phyloP scores from a whole-genome alignment of 2,329 filamentous ascomycete genomes.

The Tolypocladium inflatum region DNA sequence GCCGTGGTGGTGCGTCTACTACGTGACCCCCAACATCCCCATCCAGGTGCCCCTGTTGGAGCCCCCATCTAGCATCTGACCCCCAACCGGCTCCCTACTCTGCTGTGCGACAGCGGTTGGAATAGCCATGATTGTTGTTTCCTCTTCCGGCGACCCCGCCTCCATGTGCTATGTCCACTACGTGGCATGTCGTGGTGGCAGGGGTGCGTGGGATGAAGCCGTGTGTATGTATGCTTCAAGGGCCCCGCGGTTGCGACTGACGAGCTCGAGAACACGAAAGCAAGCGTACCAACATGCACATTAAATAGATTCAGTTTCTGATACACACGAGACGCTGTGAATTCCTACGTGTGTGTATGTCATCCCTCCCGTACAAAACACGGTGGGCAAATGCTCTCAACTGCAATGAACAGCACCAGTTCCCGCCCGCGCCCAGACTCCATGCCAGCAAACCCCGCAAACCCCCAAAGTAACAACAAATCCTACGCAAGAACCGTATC shows the following conservation, averaged over 20 bases:
- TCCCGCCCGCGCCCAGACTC: neutral
- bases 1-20: neutral
- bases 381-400: neutral
- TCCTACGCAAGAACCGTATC: too few relatives aligned
- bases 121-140: neutral
- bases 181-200: neutral
- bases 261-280: neutral
- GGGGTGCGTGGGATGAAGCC: neutral
- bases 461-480: neutral
- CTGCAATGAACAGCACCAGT: too few relatives aligned
- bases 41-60: neutral
- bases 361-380: neutral
- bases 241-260: neutral
- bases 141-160: neutral
- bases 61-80: neutral
- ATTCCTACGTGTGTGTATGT: neutral
- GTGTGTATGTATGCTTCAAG: neutral
- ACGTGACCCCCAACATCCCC: neutral
- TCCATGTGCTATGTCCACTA: neutral
- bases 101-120: neutral
- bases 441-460: neutral
- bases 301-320: neutral
- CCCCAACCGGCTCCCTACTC: neutral
- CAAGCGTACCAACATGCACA: neutral
- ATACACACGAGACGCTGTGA: neutral